phyloP scores from a whole-genome alignment of 1,284 basidiomycete genomes.

The Melampsora allii-populina region DNA sequence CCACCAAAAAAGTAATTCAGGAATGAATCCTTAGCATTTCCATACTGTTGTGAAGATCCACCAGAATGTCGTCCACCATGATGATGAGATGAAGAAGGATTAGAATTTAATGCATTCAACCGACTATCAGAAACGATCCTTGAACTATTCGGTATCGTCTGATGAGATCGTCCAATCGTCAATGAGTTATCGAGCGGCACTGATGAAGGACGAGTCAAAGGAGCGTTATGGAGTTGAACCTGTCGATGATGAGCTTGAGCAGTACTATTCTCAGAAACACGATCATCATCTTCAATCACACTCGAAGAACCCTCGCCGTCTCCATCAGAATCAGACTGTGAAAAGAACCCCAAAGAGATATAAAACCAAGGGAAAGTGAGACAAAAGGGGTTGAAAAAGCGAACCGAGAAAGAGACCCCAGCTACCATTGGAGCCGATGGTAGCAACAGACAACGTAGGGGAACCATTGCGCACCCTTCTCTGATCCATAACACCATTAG shows the following conservation, averaged over 20 bases:
- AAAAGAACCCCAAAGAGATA: neutral
- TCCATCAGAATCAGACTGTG: slow-evolving; percentile 40
- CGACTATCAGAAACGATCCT: slow-evolving; percentile 41
- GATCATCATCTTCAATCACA: slow-evolving; percentile 38
- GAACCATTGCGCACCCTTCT: slow-evolving; percentile 43
- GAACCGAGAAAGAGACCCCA: slow-evolving; percentile 38
- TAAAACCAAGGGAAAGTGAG: slow-evolving; percentile 5
- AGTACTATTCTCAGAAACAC: slow-evolving; percentile 10
- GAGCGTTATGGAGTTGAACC: slow-evolving; percentile 9
- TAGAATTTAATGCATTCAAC: slow-evolving; percentile 48
- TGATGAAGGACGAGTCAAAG: slow-evolving; percentile 30
- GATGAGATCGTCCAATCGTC: slow-evolving; percentile 50
- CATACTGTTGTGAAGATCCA: slow-evolving; percentile 47
- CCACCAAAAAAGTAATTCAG: slow-evolving; percentile 91
- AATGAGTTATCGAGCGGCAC: slow-evolving; percentile 23
- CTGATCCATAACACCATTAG: slow-evolving; percentile 28
- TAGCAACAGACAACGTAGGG: slow-evolving; percentile 28
- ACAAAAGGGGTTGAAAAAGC: slow-evolving; percentile 19
- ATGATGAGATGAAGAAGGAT: slow-evolving; percentile 51
- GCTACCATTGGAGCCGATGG: slow-evolving; percentile 28
- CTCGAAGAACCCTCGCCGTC: slow-evolving; percentile 40
- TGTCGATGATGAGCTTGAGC: slow-evolving; percentile 19
- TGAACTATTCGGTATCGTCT: slow-evolving; percentile 51
- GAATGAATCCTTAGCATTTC: slow-evolving; percentile 74
- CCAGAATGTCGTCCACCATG: slow-evolving; percentile 54